phyloP scores from a whole-genome alignment of 495 filamentous ascomycete species.

The Penicillium salamii region DNA sequence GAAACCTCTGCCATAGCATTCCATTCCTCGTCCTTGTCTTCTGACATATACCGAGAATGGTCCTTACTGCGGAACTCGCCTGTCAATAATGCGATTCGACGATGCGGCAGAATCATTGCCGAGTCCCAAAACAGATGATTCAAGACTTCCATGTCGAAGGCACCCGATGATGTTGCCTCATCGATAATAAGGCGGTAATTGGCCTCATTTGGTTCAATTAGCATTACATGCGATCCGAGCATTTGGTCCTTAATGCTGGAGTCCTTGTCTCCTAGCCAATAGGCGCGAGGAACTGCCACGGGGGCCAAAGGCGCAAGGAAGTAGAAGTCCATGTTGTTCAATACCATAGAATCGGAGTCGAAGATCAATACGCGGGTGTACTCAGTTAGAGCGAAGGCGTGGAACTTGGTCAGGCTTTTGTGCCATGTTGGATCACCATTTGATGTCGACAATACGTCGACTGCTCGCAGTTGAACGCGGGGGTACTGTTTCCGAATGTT shows the following conservation, averaged over 20 bases:
- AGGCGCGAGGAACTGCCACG: background rate
- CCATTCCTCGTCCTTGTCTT: background rate
- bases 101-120: background rate
- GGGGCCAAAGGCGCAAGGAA: background rate
- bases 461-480: background rate
- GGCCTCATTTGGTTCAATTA: background rate
- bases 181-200: background rate
- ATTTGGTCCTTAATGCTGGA: background rate
- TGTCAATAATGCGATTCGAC: background rate
- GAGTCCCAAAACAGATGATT: background rate
- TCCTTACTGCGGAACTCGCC: background rate
- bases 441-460: background rate
- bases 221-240: background rate
- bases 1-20: background rate
- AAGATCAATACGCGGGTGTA: background rate
- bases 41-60: background rate
- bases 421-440: background rate
- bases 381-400: background rate
- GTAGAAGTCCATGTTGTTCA: background rate
- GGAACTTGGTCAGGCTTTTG: background rate
- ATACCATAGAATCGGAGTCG: background rate
- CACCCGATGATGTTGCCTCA: constrained; percentile 3
- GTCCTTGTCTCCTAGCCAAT: background rate
- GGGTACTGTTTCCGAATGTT: background rate
- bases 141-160: constrained; percentile 57